phyloP scores from a whole-genome alignment of 208 protist genomes.

The Trypanosoma caninum region DNA sequence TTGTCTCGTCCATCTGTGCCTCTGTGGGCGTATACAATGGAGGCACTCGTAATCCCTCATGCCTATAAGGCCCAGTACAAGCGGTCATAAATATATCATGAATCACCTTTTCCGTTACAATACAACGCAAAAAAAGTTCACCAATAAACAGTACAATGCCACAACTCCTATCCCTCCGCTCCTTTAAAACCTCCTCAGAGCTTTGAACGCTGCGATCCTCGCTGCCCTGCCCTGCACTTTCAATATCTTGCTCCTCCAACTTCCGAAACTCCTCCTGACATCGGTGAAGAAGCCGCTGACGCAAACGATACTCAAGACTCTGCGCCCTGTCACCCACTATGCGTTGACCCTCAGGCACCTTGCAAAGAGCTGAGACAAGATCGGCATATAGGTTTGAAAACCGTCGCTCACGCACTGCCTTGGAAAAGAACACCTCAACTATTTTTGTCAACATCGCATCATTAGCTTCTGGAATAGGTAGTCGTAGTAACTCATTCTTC shows the following conservation, averaged over 20 bases:
- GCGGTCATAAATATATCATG: slow-evolving; percentile 53
- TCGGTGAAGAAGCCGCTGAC: slow-evolving; percentile 53
- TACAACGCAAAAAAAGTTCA: slow-evolving; percentile 65
- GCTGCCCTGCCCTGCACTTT: slow-evolving; percentile 21
- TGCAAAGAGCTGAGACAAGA: slow-evolving; percentile 64
- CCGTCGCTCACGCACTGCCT: slow-evolving; percentile 71
- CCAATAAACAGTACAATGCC: slow-evolving; percentile 78
- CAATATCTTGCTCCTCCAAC: slow-evolving; percentile 22
- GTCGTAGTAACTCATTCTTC: slow-evolving; percentile 77
- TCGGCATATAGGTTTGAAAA: slow-evolving; percentile 76
- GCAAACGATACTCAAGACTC: slow-evolving; percentile 71
- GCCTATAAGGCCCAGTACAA: slow-evolving; percentile 35
- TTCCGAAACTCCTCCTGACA: slow-evolving; percentile 64
- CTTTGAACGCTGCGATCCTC: slow-evolving; percentile 21
- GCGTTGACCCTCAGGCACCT: slow-evolving; percentile 46
- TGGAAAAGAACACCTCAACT: slow-evolving; percentile 76
- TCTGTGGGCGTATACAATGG: slow-evolving; percentile 64
- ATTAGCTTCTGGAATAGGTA: slow-evolving; percentile 80
- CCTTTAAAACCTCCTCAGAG: slow-evolving; percentile 34
- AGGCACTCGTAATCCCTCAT: slow-evolving; percentile 37
- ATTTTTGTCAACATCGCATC: slow-evolving; percentile 62
- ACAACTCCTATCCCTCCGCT: slow-evolving; percentile 54
- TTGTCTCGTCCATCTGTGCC: slow-evolving; percentile 67
- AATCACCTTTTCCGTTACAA: slow-evolving; percentile 61
- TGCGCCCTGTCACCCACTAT: slow-evolving; percentile 53